Evolutionary conservation across 768 basidiomycete genomes (phyloP).

Genomic region (Lentinus tigrinus): DNA sequence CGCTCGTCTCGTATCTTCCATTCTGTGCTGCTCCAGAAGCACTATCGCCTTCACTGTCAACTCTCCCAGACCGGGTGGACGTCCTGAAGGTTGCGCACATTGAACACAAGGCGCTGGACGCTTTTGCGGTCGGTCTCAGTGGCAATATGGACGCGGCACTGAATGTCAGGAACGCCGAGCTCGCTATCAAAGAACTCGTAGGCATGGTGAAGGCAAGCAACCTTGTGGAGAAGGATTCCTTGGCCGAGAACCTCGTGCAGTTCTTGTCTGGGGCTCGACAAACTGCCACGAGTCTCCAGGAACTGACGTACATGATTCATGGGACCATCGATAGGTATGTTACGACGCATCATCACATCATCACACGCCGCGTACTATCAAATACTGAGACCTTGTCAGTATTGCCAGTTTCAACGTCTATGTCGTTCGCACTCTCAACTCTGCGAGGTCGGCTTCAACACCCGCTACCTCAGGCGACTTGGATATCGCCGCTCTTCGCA

Average conservation of each 20-base stretch:
- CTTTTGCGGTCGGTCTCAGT: slow-evolving; percentile 55
- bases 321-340: slow-evolving; percentile 72
- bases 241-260: slow-evolving; percentile 48
- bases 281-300: slow-evolving; percentile 56
- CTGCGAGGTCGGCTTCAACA: slow-evolving; percentile 24
- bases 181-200: slow-evolving; percentile 68
- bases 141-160: slow-evolving; percentile 59
- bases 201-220: slow-evolving; percentile 62
- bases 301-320: slow-evolving; percentile 58
- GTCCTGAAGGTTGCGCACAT: slow-evolving; percentile 58
- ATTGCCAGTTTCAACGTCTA: slow-evolving; percentile 73
- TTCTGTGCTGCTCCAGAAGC: neutral
- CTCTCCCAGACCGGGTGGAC: slow-evolving; percentile 32
- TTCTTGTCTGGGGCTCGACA: slow-evolving; percentile 63
- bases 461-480: slow-evolving; percentile 25
- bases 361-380: too few species aligned
- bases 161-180: slow-evolving; percentile 71
- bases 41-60: neutral
- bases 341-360: neutral
- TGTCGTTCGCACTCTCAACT: slow-evolving; percentile 36
- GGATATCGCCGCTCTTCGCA: slow-evolving; percentile 46
- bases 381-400: slow-evolving; percentile 31
- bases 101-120: slow-evolving; percentile 59
- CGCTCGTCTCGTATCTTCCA: neutral
- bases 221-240: slow-evolving; percentile 52